Evolutionary conservation across 495 filamentous ascomycete genomes (phyloP).

Genomic region (Penicillium crystallinum): DNA sequence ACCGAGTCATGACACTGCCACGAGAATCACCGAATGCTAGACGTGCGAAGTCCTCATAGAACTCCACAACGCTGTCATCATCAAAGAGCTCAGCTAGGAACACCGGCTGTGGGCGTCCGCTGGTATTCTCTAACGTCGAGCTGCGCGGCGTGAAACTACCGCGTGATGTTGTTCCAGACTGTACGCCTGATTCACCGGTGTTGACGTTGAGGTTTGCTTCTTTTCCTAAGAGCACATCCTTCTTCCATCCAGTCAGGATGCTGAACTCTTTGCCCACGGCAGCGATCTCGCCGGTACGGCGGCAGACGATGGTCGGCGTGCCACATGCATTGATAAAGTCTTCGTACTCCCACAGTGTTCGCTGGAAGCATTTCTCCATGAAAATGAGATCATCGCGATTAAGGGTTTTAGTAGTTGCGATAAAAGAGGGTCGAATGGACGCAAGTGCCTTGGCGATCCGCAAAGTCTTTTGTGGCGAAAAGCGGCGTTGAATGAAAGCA

Average conservation of each 20-base stretch:
- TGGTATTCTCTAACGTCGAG: conserved; percentile 21
- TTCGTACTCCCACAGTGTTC: conserved; percentile 85
- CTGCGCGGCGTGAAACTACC: conserved; percentile 48
- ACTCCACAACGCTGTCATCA: conserved; percentile 86
- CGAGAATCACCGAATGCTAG: conserved; percentile 86
- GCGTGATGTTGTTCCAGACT: conserved; percentile 33
- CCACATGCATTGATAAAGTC: conserved; percentile 82
- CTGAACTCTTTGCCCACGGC: conserved; percentile 92
- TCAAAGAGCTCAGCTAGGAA: conserved; percentile 91
- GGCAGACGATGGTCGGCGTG: conserved; percentile 85
- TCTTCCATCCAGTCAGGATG: conserved; percentile 89
- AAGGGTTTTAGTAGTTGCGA: conserved; percentile 76
- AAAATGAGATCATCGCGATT: conserved; percentile 86
- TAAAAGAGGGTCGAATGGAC: conserved; percentile 86
- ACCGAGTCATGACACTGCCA: conserved; percentile 73
- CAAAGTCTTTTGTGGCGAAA: conserved; percentile 59
- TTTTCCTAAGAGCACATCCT: conserved; percentile 83
- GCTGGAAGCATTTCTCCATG: conserved; percentile 95
- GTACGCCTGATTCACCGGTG: conserved; percentile 41
- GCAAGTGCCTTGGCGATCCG: conserved; percentile 83
- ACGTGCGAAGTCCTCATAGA: conserved; percentile 92
- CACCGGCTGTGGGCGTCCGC: conserved; percentile 60
- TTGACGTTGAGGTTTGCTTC: conserved; percentile 88
- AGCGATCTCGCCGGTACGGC: conserved; percentile 88
- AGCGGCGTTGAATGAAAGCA: conserved; percentile 72